phyloP scores from a whole-genome alignment of 2,329 filamentous ascomycete species.

The Scleromitrula shiraiana region DNA sequence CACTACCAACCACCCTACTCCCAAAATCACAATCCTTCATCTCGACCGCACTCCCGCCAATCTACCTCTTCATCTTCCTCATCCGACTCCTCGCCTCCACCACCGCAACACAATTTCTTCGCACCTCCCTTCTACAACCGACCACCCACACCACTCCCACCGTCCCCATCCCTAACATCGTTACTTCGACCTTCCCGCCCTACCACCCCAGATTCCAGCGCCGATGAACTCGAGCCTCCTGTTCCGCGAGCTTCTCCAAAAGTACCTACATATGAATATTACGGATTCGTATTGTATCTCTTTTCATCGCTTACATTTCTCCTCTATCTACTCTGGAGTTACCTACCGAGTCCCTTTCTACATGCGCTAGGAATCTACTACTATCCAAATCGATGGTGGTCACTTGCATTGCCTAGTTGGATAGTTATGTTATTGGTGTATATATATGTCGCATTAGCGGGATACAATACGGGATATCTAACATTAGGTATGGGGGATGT shows the following conservation, averaged over 20 bases:
- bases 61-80: neutral
- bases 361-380: slow-evolving; percentile 92
- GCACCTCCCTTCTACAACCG: slow-evolving; percentile 92
- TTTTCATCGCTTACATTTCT: slow-evolving; percentile 77
- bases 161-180: slow-evolving; percentile 85
- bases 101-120: slow-evolving; percentile 42
- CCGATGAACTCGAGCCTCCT: slow-evolving; percentile 64
- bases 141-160: slow-evolving; percentile 88
- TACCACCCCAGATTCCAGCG: slow-evolving; percentile 85
- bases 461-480: slow-evolving; percentile 83
- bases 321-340: slow-evolving; percentile 64
- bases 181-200: slow-evolving; percentile 85
- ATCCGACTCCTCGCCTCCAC: slow-evolving; percentile 23
- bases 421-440: slow-evolving; percentile 83
- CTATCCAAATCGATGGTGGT: slow-evolving; percentile 98
- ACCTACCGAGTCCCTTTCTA: slow-evolving; percentile 83
- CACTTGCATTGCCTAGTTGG: slow-evolving; percentile 82
- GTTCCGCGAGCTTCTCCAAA: slow-evolving; percentile 82
- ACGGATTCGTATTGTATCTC: slow-evolving; percentile 94
- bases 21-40: neutral
- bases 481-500: slow-evolving; percentile 72
- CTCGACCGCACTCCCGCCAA: neutral
- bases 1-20: neutral
- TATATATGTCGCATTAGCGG: slow-evolving; percentile 86
- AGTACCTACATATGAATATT: slow-evolving; percentile 99